phyloP scores from a whole-genome alignment of 345 rosid genomes.

The Bruguiera sexangula region DNA sequence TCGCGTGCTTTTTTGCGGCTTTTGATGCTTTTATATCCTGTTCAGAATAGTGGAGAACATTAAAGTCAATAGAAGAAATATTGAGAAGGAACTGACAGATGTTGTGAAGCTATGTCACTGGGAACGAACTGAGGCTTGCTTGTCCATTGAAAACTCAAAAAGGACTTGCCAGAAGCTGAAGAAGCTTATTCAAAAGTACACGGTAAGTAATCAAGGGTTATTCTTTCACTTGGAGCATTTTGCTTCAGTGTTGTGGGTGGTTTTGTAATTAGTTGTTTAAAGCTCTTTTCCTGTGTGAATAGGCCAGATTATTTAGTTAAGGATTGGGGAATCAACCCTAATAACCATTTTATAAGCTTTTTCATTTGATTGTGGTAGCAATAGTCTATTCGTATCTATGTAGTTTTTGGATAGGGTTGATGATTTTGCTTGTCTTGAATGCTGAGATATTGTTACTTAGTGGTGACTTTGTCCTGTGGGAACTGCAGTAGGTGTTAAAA shows the following conservation, averaged over 20 bases:
- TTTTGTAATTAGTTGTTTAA: neutral
- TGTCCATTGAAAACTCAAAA: conserved; percentile 52
- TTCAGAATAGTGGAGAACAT: conserved; percentile 63
- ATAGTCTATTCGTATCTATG: no score
- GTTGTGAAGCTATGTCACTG: conserved; percentile 68
- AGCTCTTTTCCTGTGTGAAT: neutral
- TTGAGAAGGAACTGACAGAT: conserved; percentile 63
- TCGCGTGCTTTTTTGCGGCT: conserved; percentile 11
- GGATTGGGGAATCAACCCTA: no score
- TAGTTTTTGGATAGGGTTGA: no score
- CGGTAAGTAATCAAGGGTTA: conserved; percentile 45
- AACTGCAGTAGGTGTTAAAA: no score
- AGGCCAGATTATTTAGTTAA: no score
- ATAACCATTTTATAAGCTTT: no score
- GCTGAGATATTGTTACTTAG: no score
- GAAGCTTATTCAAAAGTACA: conserved; percentile 70
- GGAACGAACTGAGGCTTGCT: conserved; percentile 58
- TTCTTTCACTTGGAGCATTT: neutral
- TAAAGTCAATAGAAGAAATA: conserved; percentile 46
- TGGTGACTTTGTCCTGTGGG: no score
- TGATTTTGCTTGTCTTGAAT: no score
- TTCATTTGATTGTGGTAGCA: no score
- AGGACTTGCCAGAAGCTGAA: conserved; percentile 68
- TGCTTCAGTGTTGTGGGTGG: conserved; percentile 1
- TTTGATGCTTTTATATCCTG: conserved; percentile 16